Percentiles rank a stretch among this genome's conserved stretches.
These are phyloP conservation scores for Clonostachys byssicola DNA, from an alignment of 2,329 filamentous ascomycete genomes.

Conservation along the genomic window DNA sequence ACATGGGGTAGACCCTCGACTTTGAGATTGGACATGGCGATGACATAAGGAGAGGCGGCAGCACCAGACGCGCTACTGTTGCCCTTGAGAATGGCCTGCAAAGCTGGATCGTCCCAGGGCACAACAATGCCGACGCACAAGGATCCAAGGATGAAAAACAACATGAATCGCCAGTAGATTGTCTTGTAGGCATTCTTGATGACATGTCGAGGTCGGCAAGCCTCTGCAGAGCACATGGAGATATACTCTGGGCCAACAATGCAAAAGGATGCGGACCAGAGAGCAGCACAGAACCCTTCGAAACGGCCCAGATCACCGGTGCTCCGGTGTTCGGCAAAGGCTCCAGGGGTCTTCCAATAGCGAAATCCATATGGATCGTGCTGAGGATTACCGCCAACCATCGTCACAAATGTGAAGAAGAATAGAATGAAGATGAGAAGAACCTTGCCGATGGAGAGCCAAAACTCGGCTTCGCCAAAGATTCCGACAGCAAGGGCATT, in stretches of 20 bases:
- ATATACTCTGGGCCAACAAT: conserved; percentile 61
- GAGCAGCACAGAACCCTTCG: conserved; percentile 60
- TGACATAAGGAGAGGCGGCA: conserved; percentile 52
- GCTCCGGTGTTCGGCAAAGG: conserved; percentile 46
- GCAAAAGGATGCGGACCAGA: conserved; percentile 38
- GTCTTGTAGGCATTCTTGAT: conserved; percentile 39
- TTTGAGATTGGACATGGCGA: conserved; percentile 49
- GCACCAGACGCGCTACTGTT: conserved; percentile 24
- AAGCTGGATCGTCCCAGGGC: conserved; percentile 17
- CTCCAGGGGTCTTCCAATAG: conserved; percentile 61
- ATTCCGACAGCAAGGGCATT: conserved; percentile 34
- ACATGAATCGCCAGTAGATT: conserved; percentile 16
- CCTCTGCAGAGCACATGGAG: conserved; percentile 59
- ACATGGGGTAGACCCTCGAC: conserved; percentile 50
- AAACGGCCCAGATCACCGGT: conserved; percentile 58
- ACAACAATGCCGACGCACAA: conserved; percentile 23
- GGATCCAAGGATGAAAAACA: conserved; percentile 23
- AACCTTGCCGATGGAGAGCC: conserved; percentile 45
- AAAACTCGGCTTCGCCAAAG: conserved; percentile 41
- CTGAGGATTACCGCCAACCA: conserved; percentile 55
- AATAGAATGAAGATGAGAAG: conserved; percentile 56
- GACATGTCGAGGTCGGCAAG: conserved; percentile 41
- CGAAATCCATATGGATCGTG: conserved; percentile 56
- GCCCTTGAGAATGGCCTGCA: conserved; percentile 13
- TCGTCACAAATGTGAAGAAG: conserved; percentile 53